Conservation (phyloP, 176 grass and related monocot genomes). For the Hordeum vulgare region MorexV3_pseudomolecules_assembly NC_058518.1:461482981-461483480, state of each 20-base stretch:
- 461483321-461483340: neutral
- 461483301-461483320: neutral
- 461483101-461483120: conserved; percentile 76
- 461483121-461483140: conserved; percentile 34
- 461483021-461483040: conserved; percentile 69
- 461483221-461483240: neutral
- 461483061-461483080: conserved; percentile 78
- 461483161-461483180: conserved; percentile 10
- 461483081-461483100: conserved; percentile 69
- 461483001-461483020: neutral
- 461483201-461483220: conserved; percentile 7
- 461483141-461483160: neutral
- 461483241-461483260: conserved; percentile 10
- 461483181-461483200: conserved; percentile 3
- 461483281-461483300: neutral
- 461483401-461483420: neutral
- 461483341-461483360: neutral
- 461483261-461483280: neutral
- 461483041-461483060: conserved; percentile 76
- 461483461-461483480: neutral
- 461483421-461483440: too few relatives aligned
- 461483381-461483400: neutral
- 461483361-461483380: neutral
- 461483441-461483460: neutral
- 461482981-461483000: neutral